Conservation (phyloP, 441 rosid genomes). For the Syzygium malaccense region DNA sequence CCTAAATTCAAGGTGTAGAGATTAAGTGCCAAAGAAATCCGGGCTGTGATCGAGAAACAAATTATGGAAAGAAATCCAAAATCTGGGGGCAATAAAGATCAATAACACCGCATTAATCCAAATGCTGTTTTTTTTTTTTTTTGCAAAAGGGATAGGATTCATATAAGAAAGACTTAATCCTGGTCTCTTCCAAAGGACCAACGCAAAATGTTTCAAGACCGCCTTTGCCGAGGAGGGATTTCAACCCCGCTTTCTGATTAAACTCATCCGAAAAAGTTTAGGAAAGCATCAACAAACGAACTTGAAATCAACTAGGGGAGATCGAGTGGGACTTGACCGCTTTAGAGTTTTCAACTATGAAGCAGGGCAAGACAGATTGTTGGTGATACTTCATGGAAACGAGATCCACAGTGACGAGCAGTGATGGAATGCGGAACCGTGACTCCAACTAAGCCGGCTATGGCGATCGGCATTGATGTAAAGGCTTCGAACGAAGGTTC, state of each 20-base stretch:
- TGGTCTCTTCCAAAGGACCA: neutral
- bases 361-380: neutral
- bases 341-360: rapidly evolving
- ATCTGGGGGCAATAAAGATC: too few species aligned
- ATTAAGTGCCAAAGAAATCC: neutral
- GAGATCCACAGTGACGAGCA: neutral
- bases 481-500: too few species aligned
- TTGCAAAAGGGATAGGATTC: neutral
- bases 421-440: neutral
- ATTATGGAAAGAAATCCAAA: neutral
- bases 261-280: neutral
- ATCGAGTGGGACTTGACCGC: neutral
- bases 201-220: rapidly evolving
- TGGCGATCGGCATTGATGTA: rapidly evolving
- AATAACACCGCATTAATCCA: too few species aligned
- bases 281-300: neutral
- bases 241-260: too few species aligned
- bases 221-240: rapidly evolving
- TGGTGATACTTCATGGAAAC: neutral
- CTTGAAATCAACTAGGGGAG: neutral
- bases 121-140: too few species aligned
- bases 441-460: neutral
- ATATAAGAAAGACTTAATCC: neutral
- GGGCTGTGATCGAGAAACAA: neutral
- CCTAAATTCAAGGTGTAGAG: neutral